Base-by-base conservation (phyloP, 169 alveolate genomes). In the Plasmodium gallinaceum region DNA sequence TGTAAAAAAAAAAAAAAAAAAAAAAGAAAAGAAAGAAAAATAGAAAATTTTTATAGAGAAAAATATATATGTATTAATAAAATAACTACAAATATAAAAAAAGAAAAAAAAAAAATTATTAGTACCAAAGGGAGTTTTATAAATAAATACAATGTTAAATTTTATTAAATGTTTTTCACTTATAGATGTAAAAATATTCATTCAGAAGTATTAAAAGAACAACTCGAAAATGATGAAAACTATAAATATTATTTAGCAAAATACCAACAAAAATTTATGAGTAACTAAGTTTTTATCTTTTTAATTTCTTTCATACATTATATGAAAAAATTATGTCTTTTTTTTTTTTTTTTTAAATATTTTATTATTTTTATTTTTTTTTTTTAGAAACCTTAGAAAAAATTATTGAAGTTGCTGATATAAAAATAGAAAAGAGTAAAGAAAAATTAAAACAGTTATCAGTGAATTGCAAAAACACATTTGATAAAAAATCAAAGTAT, bases 401-500 rank as follows among this genome's bases (percentile, higher is more conserved):
- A 24, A 74, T 74, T 39, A 14, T 74, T 61, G 83, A 87, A 51
- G 42, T 65, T 61, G 88, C 88, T 54, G 74, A 87, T 26, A 57
- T 70, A 52, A 87, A 74, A 70, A 87, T 87, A 70, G 57, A 52
- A 68, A 74, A 64, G 20, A 75, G 65, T 9, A 74, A 70, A 65
- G 88, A 87, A 52, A 75, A 70, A 87, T 52, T 74, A 70, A 76
- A 61, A 60, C 92, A 85, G 78, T 42, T 66, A 72, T 71, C 74
- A 37, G 91, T 80, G 69, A 93, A 71, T 66, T 62, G 57, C 57
- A 87, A 66, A 80, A 90, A 52, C 83, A 69, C 43, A 8, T 45
- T 51, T 88, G 92, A 58, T 64, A 90, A 92, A 91, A 93, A 83
- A 72, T 78, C 66, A 74, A 93, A 51, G 92, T 90, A 58, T 90